Conservation (phyloP, 352 stramenopile species). For the Phytophthora sp. region DNA sequence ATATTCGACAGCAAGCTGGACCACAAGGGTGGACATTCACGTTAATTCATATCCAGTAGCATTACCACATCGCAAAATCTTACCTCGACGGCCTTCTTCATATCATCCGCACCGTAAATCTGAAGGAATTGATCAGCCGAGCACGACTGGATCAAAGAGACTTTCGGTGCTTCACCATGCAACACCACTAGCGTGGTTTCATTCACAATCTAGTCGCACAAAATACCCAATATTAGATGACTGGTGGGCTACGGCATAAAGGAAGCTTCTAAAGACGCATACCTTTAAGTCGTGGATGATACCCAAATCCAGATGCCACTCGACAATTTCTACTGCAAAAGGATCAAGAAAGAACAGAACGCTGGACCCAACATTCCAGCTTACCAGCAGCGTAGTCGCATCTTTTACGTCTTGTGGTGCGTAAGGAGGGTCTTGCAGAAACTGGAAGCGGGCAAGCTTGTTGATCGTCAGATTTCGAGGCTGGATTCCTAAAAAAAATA, state of each 20-base stretch:
- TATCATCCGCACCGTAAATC: constrained; percentile 65
- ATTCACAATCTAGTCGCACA: constrained; percentile 58
- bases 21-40: background rate
- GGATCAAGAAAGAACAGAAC: constrained; percentile 87
- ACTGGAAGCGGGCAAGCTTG: constrained; percentile 78
- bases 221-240: background rate
- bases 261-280: background rate
- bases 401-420: constrained; percentile 48
- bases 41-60: constrained; percentile 2
- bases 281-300: constrained; percentile 88
- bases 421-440: constrained; percentile 64
- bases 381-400: constrained; percentile 67
- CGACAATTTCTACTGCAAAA: constrained; percentile 82
- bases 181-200: constrained; percentile 72
- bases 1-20: constrained; percentile 76
- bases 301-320: constrained; percentile 88
- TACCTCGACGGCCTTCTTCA: constrained; percentile 75
- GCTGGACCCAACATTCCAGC: constrained; percentile 82
- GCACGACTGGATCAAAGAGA: constrained; percentile 78
- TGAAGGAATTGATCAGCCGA: constrained; percentile 76
- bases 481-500: constrained; percentile 46
- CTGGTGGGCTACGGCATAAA: background rate
- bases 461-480: constrained; percentile 81
- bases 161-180: constrained; percentile 76
- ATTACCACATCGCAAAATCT: background rate